These are phyloP conservation scores for Excoecaria agallocha DNA, from an alignment of 345 rosid species.

Conservation along the genomic window DNA sequence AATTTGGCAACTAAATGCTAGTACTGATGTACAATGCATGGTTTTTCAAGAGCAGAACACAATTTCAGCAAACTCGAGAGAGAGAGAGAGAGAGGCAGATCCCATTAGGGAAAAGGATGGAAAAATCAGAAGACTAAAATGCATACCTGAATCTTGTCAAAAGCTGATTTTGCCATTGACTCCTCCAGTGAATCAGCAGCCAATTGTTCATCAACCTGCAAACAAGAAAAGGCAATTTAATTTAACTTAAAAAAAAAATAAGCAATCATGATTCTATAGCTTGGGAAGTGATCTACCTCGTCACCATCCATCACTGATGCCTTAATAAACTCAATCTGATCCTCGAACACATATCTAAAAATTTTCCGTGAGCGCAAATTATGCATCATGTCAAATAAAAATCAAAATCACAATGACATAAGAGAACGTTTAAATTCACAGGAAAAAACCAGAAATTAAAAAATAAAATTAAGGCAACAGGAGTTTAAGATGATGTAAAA, in stretches of 20 bases:
- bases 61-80: not conserved
- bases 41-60: not conserved
- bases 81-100: too few species aligned
- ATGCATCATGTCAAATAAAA: constrained; percentile 1
- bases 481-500: not conserved
- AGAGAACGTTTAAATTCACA: not conserved
- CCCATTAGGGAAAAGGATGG: too few species aligned
- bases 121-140: not conserved
- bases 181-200: constrained; percentile 40
- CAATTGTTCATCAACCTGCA: constrained; percentile 54
- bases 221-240: not conserved
- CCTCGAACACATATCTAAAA: constrained; percentile 87
- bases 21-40: not conserved
- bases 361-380: not conserved
- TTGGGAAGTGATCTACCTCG: constrained; percentile 43
- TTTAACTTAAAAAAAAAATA: not conserved
- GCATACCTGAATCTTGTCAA: constrained; percentile 78
- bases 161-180: constrained; percentile 56
- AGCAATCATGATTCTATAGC: not conserved
- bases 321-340: constrained; percentile 88
- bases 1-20: not conserved
- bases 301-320: constrained; percentile 84
- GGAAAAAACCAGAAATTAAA: not conserved
- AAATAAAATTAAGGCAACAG: constrained; percentile 16
- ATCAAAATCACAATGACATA: not conserved